Base-by-base conservation (phyloP, 1,284 basidiomycete species). In the Phenoliferia sp. region DNA sequence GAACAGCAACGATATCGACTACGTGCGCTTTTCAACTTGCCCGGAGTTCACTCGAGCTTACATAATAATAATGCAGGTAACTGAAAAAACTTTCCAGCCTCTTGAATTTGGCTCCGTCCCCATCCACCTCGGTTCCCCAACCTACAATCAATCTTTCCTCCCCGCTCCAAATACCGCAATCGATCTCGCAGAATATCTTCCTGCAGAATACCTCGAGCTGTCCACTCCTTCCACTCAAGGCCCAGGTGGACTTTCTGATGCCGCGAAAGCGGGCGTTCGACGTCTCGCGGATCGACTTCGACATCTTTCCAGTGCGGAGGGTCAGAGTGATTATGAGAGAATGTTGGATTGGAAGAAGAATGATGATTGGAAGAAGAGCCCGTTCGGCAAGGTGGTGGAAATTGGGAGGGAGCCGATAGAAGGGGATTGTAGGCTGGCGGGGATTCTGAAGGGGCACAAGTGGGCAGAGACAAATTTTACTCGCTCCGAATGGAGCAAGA, bases 321-420 rank as follows among this genome's bases (percentile, higher is more conserved):
- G 70, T 0, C 36, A 36, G 22, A 57, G 34, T 1, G 70, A 72
- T 19, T 72, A 72, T 62, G 65, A 69, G 44, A 19, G 1, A 4
- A 72, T 72, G 70, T 56, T 72, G n/a, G 59, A 19, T 1, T 72
- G 70, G 70, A 72, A 69, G 62, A 44, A 59, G 34, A 35, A 56
- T 33, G 62, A 59, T 4, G 6, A 22, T n/a, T 72, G 68, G 68
- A n/a, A 16, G 34, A 17, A 29, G 9, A 68, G 60, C 26, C 70
- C 70, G 61, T 63, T 72, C 2, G 66, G 64, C 19, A 66, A 69
- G 64, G 60, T 72, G 32, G 65, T 68, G 28, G 29, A 52, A 19
- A 16, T 66, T 33, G 35, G 62, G 15, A 63, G 59, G 16, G 35
- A 33, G 4, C 22, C 36, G 39, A 61, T 32, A 6, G n/a, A 34